Evolutionary conservation across 306 rosid genomes (phyloP).

Genomic region (Prinsepia uniflora): DNA sequence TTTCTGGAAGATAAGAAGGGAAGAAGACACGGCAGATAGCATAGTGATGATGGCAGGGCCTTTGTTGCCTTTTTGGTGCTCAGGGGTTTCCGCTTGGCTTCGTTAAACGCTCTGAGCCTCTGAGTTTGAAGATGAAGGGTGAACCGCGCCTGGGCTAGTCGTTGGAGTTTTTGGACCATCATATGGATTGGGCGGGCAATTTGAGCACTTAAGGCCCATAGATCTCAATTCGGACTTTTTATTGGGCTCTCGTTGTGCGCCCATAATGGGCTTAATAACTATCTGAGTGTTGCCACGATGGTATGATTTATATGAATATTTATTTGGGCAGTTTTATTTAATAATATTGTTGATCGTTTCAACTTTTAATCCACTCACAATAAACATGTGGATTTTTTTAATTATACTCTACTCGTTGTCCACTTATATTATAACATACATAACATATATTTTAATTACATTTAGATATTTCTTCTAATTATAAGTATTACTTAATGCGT

Average conservation of each 20-base stretch:
- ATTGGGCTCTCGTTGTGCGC: background rate
- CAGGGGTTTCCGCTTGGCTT: background rate
- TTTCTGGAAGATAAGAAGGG: conserved; percentile 17
- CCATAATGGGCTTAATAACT: background rate
- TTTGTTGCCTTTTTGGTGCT: background rate
- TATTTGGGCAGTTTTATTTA: too few species aligned
- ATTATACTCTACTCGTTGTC: too few species aligned
- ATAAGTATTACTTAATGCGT: too few species aligned
- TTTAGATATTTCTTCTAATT: too few species aligned
- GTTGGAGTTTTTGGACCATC: background rate
- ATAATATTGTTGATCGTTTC: too few species aligned
- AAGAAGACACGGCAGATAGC: conserved; percentile 30
- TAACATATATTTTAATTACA: too few species aligned
- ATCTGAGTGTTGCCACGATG: too few species aligned
- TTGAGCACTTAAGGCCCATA: background rate
- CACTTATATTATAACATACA: too few species aligned
- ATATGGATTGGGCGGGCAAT: background rate
- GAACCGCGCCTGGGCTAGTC: background rate
- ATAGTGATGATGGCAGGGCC: background rate
- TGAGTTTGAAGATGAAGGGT: background rate
- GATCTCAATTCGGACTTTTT: too few species aligned
- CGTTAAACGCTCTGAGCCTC: background rate
- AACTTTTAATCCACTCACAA: too few species aligned
- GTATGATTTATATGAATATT: too few species aligned
- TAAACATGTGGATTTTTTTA: too few species aligned